Base-by-base conservation (phyloP, 257 asterid species). In the Parsonsia alboflavescens region DNA sequence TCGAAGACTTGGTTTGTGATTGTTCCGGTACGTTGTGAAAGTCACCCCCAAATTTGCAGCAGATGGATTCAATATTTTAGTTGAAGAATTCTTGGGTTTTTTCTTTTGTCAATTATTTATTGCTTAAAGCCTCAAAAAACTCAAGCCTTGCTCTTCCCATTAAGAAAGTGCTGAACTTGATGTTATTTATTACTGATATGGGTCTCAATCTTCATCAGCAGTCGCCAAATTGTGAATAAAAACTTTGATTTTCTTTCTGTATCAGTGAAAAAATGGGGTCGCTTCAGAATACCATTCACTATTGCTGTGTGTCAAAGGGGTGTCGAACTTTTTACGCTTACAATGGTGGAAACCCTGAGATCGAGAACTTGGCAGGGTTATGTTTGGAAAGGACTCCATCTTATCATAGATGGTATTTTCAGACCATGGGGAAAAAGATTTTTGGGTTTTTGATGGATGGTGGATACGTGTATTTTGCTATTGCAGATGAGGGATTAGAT, bases 371-470 rank as follows among this genome's bases (percentile, higher is more conserved):
- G 81, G 96, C 96, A 41, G 82, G 81, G 46, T 62, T 82, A 74
- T 92, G 97, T 82, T 73, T 92, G 84, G 92, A 90, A 83, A 73
- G 26, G 73, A 81, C 87, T 69, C 97, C 97, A 52, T 87, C 92
- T 56, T 84, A 78, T 73, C 97, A 90, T 79, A 80, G 75, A 59
- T 92, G 91, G 93, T 92, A 92, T 83, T 83, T 85, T 57, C 87
- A 92, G 48, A 90, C 96, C 5, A 77, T 79, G 80, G 79, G 56
- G 11, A 75, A 80, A 21, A 80, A 30, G 82, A 88, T 88, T 56
- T 86, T 85, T 61, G 89, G 90, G 75, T 92, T 90, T 75, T 74
- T 90, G 59, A 87, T 89, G 72, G 88, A 86, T 28, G 85, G 81
- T 10, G 88, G 78, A 6, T 80, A 77, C 44, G 86, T 88, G 1